A percentile compares a stretch with the other conserved stretches of the same genome.
Conservation (phyloP, 768 basidiomycete genomes). For the Agrocybe praecox region DNA sequence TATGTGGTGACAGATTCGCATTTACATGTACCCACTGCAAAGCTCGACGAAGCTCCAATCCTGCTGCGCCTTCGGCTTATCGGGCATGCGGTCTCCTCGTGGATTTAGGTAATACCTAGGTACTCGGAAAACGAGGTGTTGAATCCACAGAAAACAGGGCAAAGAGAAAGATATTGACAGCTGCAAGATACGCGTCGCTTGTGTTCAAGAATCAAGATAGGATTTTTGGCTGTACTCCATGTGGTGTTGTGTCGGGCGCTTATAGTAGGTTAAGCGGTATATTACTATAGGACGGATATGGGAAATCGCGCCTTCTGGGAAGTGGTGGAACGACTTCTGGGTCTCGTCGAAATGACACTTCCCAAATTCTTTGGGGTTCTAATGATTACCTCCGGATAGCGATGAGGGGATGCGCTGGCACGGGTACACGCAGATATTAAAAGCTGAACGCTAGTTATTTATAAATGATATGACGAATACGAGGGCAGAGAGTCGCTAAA, state of each 20-base stretch:
- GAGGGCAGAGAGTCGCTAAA: background rate
- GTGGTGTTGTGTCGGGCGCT: background rate
- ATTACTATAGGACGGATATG: background rate
- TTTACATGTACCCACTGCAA: background rate
- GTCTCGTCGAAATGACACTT: background rate
- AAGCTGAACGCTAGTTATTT: background rate
- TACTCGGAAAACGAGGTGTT: background rate
- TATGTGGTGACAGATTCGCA: too few species aligned
- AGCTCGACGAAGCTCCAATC: too few species aligned
- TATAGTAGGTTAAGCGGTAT: background rate
- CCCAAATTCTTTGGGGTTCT: background rate
- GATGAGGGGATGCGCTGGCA: background rate
- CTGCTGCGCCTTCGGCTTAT: background rate
- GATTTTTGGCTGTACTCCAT: background rate
- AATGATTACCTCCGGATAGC: background rate
- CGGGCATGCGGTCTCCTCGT: background rate
- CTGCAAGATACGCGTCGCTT: too few species aligned
- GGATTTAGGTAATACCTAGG: background rate
- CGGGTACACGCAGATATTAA: background rate
- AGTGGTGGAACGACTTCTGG: background rate
- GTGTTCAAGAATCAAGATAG: too few species aligned
- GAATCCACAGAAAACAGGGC: background rate
- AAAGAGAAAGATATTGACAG: background rate
- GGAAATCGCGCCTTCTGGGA: too few species aligned
- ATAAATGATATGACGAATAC: background rate